Conservation (phyloP, 2,329 filamentous ascomycete species). For the Diaporthe amygdali region DNA sequence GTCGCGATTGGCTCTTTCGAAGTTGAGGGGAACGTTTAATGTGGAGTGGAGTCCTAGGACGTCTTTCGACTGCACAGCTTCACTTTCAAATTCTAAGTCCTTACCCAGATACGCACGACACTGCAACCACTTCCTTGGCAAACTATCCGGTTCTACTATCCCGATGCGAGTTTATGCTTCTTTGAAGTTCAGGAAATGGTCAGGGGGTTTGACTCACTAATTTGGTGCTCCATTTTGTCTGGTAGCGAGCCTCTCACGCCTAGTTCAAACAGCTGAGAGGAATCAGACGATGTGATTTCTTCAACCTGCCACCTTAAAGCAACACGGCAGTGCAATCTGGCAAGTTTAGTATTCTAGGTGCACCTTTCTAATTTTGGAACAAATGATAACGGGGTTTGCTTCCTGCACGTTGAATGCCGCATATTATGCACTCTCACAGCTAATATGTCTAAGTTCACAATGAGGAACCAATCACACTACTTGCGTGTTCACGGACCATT, state of each 20-base stretch:
- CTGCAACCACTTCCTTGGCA: neutral
- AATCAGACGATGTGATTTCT: neutral
- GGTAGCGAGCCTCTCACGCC: neutral
- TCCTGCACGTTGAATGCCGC: neutral
- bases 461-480: neutral
- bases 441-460: neutral
- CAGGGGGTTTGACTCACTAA: neutral
- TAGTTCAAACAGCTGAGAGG: neutral
- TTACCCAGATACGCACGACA: neutral
- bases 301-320: neutral
- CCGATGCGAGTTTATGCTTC: neutral
- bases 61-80: neutral
- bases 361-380: neutral
- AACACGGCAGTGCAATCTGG: neutral
- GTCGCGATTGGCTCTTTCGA: neutral
- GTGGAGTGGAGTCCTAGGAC: neutral
- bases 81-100: neutral
- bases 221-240: neutral
- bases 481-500: neutral
- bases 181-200: neutral
- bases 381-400: neutral
- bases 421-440: neutral
- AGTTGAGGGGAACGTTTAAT: neutral
- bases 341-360: no score
- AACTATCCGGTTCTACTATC: neutral